Evolutionary conservation across 352 stramenopile species (phyloP).

Genomic region (Globisporangium canariense): DNA sequence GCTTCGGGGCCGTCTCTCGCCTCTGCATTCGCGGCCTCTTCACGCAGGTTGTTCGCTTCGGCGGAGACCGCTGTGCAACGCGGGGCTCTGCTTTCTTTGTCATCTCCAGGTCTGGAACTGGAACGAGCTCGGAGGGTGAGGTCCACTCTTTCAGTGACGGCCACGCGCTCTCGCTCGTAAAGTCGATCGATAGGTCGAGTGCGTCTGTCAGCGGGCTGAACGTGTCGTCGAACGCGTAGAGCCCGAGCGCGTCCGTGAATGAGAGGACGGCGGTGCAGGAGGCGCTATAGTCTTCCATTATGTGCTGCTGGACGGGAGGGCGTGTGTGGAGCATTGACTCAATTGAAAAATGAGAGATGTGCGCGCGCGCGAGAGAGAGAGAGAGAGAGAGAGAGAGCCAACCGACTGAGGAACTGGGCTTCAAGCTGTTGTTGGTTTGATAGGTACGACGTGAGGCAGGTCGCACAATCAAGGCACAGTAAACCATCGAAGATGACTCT

Average conservation of each 20-base stretch:
- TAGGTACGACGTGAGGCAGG: too few species aligned
- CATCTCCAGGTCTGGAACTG: background rate
- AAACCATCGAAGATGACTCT: too few species aligned
- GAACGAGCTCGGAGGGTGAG: background rate
- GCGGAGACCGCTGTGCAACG: background rate
- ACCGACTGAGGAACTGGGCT: too few species aligned
- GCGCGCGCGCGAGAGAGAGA: background rate
- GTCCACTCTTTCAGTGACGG: background rate
- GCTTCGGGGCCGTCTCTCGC: background rate
- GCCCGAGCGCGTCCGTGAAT: background rate
- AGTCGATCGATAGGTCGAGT: too few species aligned
- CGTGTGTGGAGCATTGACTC: background rate
- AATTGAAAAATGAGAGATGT: background rate
- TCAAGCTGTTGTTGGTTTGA: too few species aligned
- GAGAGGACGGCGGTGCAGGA: background rate
- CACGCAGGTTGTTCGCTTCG: background rate
- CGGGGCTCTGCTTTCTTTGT: background rate
- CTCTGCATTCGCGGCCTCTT: background rate
- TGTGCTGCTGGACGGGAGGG: background rate
- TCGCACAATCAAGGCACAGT: too few species aligned
- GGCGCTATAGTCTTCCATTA: background rate
- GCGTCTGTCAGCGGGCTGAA: too few species aligned
- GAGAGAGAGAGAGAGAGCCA: background rate
- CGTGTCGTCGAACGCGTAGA: background rate
- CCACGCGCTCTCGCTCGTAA: background rate